Percentiles rank a stretch among this genome's conserved stretches.
phyloP scores from a whole-genome alignment of 2,329 filamentous ascomycete genomes.

The Colletotrichum sp. region DNA sequence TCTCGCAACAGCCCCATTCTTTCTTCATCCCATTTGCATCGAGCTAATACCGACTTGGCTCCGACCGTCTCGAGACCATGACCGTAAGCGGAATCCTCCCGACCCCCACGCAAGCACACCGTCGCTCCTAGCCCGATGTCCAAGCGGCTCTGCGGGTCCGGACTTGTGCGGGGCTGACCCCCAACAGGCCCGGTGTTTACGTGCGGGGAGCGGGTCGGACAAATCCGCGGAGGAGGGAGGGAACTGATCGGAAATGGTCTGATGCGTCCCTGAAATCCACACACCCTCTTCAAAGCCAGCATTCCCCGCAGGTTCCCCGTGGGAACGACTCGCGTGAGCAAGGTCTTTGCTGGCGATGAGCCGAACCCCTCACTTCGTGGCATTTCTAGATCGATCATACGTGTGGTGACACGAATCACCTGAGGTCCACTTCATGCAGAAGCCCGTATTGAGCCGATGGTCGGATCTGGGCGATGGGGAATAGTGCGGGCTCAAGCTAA shows the following conservation, averaged over 20 bases:
- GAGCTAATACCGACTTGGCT: neutral
- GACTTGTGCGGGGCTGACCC: neutral
- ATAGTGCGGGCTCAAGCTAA: neutral
- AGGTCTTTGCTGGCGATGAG: neutral
- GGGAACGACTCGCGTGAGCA: neutral
- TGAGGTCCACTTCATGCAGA: neutral
- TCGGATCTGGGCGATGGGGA: neutral
- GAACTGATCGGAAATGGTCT: neutral
- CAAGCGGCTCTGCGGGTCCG: conserved; percentile 10
- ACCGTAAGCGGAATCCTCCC: neutral
- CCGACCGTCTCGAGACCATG: neutral
- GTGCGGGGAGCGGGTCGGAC: neutral
- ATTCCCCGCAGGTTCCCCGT: conserved; percentile 1
- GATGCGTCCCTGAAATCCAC: neutral
- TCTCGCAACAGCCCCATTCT: neutral
- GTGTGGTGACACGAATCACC: neutral
- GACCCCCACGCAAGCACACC: conserved; percentile 6
- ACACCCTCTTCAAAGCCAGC: neutral
- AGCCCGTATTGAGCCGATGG: neutral
- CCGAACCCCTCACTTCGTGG: neutral
- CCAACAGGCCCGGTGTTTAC: neutral
- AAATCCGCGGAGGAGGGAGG: neutral
- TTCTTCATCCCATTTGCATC: neutral
- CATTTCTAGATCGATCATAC: neutral
- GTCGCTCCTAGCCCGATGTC: neutral